These are phyloP conservation scores for Vigna radiata DNA, from an alignment of 306 rosid genomes.

Conservation along the genomic window DNA sequence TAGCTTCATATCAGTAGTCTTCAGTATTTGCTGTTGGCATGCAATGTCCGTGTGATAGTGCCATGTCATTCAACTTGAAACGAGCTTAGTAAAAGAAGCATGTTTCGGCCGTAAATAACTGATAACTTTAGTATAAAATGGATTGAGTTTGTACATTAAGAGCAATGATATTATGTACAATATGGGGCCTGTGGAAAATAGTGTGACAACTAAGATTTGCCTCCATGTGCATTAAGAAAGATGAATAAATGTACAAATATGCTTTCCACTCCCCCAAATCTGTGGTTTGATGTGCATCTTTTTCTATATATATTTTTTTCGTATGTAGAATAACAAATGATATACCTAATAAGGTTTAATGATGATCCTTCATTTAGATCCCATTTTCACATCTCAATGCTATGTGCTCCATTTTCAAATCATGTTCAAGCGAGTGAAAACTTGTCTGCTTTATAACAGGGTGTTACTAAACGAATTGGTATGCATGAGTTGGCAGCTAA, in stretches of 20 bases:
- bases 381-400: constrained; percentile 28
- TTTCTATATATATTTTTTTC: constrained; percentile 22
- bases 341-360: constrained; percentile 7
- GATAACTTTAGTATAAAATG: constrained; percentile 7
- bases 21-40: constrained; percentile 29
- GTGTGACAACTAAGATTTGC: constrained; percentile 6
- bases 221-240: constrained; percentile 14
- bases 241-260: constrained; percentile 11
- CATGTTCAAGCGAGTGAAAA: constrained; percentile 19
- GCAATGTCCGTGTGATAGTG: constrained; percentile 17
- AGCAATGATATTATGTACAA: constrained; percentile 26
- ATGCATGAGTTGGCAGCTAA: constrained; percentile 97
- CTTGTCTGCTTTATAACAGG: constrained; percentile 56
- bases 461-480: constrained; percentile 88
- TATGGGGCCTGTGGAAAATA: constrained; percentile 9
- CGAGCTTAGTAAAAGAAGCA: not conserved
- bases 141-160: not conserved
- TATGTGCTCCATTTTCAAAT: constrained; percentile 15
- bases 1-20: constrained; percentile 26
- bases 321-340: constrained; percentile 17
- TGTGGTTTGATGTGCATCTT: not conserved
- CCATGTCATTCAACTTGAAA: constrained; percentile 3
- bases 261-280: not conserved
- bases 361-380: constrained; percentile 12
- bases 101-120: not conserved